These are phyloP conservation scores for Penicillium sp. DNA, from an alignment of 2,329 filamentous ascomycete species.

Conservation along the genomic window DNA sequence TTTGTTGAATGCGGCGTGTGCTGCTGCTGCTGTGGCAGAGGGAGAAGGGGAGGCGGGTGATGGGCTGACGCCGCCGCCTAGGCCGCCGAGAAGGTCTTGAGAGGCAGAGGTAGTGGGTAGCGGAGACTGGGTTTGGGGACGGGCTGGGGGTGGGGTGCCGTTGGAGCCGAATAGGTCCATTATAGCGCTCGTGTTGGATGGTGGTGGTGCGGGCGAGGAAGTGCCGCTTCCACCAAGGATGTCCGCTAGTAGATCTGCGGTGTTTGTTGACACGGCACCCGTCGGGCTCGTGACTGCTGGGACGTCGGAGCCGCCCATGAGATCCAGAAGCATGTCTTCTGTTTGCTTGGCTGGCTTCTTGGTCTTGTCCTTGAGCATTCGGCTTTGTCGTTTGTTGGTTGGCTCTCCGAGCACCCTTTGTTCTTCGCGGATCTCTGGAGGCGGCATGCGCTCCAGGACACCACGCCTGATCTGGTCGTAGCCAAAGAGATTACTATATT, in stretches of 20 bases:
- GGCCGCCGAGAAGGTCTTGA: slow-evolving; percentile 31
- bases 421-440: slow-evolving; percentile 94
- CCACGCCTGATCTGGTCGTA: slow-evolving; percentile 83
- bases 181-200: slow-evolving; percentile 66
- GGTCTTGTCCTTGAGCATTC: slow-evolving; percentile 66
- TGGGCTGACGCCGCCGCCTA: slow-evolving; percentile 37
- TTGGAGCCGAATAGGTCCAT: slow-evolving; percentile 78
- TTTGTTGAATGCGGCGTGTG: slow-evolving; percentile 74
- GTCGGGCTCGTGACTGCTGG: slow-evolving; percentile 51
- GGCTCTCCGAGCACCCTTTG: slow-evolving; percentile 85
- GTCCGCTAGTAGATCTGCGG: slow-evolving; percentile 83
- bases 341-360: slow-evolving; percentile 75
- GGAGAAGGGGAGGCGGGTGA: slow-evolving; percentile 47
- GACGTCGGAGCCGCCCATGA: slow-evolving; percentile 80
- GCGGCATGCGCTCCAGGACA: slow-evolving; percentile 95
- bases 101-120: slow-evolving; percentile 21
- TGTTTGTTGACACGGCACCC: slow-evolving; percentile 60
- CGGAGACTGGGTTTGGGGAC: slow-evolving; percentile 40
- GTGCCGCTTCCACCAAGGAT: slow-evolving; percentile 71
- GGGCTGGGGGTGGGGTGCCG: slow-evolving; percentile 47
- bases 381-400: slow-evolving; percentile 60
- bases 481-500: slow-evolving; percentile 91
- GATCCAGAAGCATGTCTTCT: slow-evolving; percentile 84
- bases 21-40: no score
- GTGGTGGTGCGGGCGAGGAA: slow-evolving; percentile 48